Conservation (phyloP, 2,329 filamentous ascomycete species). For the Bimuria novae-zelandiae region DNA sequence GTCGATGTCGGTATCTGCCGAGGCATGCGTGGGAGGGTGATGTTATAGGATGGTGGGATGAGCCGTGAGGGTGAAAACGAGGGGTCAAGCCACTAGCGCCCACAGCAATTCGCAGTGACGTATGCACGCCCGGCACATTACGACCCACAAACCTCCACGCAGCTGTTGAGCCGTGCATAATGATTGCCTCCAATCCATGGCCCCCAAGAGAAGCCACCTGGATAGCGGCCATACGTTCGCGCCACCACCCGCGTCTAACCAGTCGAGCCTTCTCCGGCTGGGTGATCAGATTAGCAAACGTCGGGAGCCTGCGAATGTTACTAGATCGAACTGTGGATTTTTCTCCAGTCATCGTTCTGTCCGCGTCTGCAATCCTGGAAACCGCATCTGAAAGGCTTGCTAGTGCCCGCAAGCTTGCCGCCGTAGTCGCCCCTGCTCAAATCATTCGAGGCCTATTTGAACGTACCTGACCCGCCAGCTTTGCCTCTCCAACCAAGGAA, state of each 20-base stretch:
- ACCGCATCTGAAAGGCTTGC: slow-evolving; percentile 25
- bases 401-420: slow-evolving; percentile 25
- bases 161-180: neutral
- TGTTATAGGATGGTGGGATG: too few species aligned
- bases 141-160: neutral
- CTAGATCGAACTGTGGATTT: slow-evolving; percentile 32
- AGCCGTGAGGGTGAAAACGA: neutral
- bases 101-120: slow-evolving; percentile 1
- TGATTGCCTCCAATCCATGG: neutral
- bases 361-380: slow-evolving; percentile 9
- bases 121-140: neutral
- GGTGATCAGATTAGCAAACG: slow-evolving; percentile 12
- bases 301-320: slow-evolving; percentile 8
- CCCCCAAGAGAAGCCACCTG: slow-evolving; percentile 3
- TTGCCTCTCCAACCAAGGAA: slow-evolving; percentile 13
- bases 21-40: too few species aligned
- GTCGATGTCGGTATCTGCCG: too few species aligned
- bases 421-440: slow-evolving; percentile 29
- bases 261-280: neutral
- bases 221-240: neutral
- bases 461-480: slow-evolving; percentile 11
- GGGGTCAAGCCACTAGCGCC: neutral
- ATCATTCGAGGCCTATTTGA: slow-evolving; percentile 38
- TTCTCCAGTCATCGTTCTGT: slow-evolving; percentile 18
- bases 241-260: neutral